Evolutionary conservation across 2,329 filamentous ascomycete genomes (phyloP).

Genomic region (Beauveria pseudobassiana): DNA sequence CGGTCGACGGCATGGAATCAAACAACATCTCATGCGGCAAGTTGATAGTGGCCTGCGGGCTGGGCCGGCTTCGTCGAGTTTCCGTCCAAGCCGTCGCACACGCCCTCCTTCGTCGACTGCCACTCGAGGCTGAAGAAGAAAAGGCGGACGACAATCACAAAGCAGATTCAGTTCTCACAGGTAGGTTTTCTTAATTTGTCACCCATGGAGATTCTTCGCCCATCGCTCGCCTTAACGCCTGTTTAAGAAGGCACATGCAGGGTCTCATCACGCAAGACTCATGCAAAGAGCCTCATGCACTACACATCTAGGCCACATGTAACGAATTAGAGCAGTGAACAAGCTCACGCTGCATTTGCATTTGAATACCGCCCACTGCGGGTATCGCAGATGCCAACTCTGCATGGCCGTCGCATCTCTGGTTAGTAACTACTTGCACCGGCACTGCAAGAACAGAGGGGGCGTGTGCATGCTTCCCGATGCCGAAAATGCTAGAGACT

Average conservation of each 20-base stretch:
- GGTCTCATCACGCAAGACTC: background rate
- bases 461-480: conserved; percentile 2
- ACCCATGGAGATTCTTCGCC: background rate
- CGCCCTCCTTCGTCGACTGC: background rate
- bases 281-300: background rate
- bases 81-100: background rate
- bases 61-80: too few relatives aligned
- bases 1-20: too few relatives aligned
- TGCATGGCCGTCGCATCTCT: background rate
- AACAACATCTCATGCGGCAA: too few relatives aligned
- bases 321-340: background rate
- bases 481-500: background rate
- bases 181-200: background rate
- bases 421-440: background rate
- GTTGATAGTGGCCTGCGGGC: too few relatives aligned
- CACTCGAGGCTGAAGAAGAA: background rate
- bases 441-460: background rate
- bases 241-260: background rate
- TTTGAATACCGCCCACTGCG: background rate
- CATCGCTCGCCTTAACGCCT: background rate
- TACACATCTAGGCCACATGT: background rate
- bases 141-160: background rate
- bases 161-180: background rate
- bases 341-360: background rate
- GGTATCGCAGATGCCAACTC: background rate